Base-by-base conservation (phyloP, 2,329 filamentous ascomycete species). In the Sphaceloma murrayae region DNA sequence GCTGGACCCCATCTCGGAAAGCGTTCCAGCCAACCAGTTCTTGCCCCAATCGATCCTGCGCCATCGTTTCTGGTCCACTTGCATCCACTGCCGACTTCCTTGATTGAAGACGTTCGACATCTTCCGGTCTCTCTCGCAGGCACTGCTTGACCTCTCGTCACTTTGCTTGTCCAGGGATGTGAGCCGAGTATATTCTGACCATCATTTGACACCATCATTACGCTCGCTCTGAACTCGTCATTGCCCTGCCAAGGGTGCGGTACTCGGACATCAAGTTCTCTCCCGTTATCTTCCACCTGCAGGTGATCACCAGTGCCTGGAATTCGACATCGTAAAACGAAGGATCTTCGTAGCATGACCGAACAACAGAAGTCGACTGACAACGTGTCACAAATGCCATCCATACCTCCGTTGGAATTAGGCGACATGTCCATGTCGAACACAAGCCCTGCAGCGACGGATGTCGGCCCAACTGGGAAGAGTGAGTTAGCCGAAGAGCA, bases 341-440 rank as follows among this genome's bases (percentile, higher is more conserved):
- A 11, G 10, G 22, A 14, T 10, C 22, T 18, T 13, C 17, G 9
- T 11, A 24, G 4, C 40, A 43, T 43, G 40, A 16, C 40, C 4
- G 40, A 43, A 9, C 22, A 43, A 11, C 29, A 32, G 10, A 27
- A 34, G 42, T 21, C 26, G 22, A 2, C 18, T 6, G 30, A 43
- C 6, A 21, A 27, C 10, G 19, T 16, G 13, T 16, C 42, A 10
- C 17, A n/a, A 27, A 29, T 29, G 22, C 42, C 42, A 11, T 45
- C 42, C 5, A 29, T 45, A 45, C 42, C 42, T 3, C 30, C 42
- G 5, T 32, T 45, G 31, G 42, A 45, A 27, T 21, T 45, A 8
- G 42, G 42, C 17, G 31, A 45, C 19, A 17, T 45, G 10, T 45
- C 42, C 17, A 34, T 45, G 22, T 34, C 22, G 6, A 13, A 9